A percentile compares a stretch with the other conserved stretches of the same genome.
These are phyloP conservation scores for Coniochaeta ligniaria DNA, from an alignment of 2,329 filamentous ascomycete genomes.

Conservation along the genomic window DNA sequence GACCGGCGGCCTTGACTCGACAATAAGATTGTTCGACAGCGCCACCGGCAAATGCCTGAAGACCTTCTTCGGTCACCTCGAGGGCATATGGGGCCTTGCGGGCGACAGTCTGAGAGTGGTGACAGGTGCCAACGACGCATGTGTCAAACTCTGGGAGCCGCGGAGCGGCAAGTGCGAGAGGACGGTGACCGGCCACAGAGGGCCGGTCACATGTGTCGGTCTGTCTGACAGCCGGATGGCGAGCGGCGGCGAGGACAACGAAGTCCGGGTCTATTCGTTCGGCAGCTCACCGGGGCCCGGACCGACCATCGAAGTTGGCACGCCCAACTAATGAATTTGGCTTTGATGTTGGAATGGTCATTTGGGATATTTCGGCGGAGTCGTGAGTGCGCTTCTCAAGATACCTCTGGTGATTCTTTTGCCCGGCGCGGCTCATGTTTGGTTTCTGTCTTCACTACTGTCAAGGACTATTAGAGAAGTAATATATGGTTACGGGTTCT, in stretches of 20 bases:
- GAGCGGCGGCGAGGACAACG: slow-evolving; percentile 88
- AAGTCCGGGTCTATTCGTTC: slow-evolving; percentile 80
- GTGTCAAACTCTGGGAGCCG: slow-evolving; percentile 94
- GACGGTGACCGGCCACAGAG: slow-evolving; percentile 84
- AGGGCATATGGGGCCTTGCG: slow-evolving; percentile 90
- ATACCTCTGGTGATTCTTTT: not conserved
- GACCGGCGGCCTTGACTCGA: slow-evolving; percentile 84
- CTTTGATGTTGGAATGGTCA: not conserved
- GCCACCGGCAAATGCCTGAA: slow-evolving; percentile 73
- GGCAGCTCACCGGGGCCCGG: slow-evolving; percentile 38
- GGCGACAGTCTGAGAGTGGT: slow-evolving; percentile 85
- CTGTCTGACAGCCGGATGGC: slow-evolving; percentile 85
- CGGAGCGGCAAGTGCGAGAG: slow-evolving; percentile 84
- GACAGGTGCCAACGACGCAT: slow-evolving; percentile 84
- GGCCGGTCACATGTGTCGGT: slow-evolving; percentile 87
- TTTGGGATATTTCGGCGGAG: not conserved
- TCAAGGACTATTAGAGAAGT: not conserved
- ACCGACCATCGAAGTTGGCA: slow-evolving; percentile 32
- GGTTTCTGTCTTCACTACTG: not conserved
- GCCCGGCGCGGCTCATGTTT: not conserved
- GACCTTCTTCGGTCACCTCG: slow-evolving; percentile 93
- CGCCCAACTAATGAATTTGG: slow-evolving; percentile 31
- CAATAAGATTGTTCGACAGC: slow-evolving; percentile 88
- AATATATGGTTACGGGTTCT: not conserved
- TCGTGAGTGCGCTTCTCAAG: not conserved